Percentiles rank a stretch among this genome's conserved stretches.
These are phyloP conservation scores for Trametes cingulata DNA, from an alignment of 768 basidiomycete genomes.

Conservation along the genomic window DNA sequence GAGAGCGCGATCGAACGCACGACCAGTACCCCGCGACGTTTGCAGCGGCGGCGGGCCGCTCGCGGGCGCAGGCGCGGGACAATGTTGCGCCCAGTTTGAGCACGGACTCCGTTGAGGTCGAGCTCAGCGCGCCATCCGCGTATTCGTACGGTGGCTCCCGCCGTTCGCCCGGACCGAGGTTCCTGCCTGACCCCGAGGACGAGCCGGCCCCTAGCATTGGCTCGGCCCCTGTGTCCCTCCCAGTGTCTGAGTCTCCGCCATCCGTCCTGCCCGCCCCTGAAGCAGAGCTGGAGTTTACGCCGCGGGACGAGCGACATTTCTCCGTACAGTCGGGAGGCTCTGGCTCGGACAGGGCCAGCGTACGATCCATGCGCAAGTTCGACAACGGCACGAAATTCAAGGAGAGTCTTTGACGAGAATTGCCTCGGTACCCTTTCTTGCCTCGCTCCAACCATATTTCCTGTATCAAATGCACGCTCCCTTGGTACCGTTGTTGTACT, in stretches of 20 bases:
- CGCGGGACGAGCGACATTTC: slow-evolving; percentile 19
- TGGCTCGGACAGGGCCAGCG: not conserved
- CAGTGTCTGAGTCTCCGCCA: slow-evolving; percentile 20
- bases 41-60: slow-evolving; percentile 7
- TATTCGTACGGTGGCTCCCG: not conserved
- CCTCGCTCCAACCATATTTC: not conserved
- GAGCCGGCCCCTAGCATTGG: not conserved
- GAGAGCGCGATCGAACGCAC: slow-evolving; percentile 6
- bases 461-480: no score
- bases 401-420: slow-evolving; percentile 17
- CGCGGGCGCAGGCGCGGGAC: not conserved
- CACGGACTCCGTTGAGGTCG: slow-evolving; percentile 23
- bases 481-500: no score
- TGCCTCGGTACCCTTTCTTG: not conserved
- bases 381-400: slow-evolving; percentile 34
- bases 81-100: slow-evolving; percentile 5
- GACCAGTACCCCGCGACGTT: slow-evolving; percentile 18
- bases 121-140: slow-evolving; percentile 16
- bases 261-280: slow-evolving; percentile 1
- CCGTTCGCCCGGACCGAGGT: not conserved
- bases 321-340: slow-evolving; percentile 20
- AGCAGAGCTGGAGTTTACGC: not conserved
- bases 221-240: slow-evolving; percentile 4
- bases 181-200: not conserved
- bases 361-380: slow-evolving; percentile 30